Evolutionary conservation across 1,284 basidiomycete species (phyloP), one percentile per base, ranked within the genome.

Genomic region (Athelia sp.): DNA sequence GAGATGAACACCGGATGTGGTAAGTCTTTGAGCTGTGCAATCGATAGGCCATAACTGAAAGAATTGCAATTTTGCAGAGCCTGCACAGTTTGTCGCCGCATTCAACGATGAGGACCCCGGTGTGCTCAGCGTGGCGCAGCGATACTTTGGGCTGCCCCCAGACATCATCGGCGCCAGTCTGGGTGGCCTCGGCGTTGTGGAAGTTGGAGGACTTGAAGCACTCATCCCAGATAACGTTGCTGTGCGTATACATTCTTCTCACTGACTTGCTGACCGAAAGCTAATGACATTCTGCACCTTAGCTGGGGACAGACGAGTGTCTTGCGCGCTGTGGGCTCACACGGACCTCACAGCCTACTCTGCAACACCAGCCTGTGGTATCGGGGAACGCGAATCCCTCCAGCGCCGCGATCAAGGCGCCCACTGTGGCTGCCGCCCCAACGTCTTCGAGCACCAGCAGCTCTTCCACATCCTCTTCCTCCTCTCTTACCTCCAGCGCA

Each of bases 51-150:
- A 29, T 29, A 29, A 13, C 26, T 29, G 26, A 29, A 29, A 4
- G n/a, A n/a, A n/a, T n/a, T n/a, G n/a, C 26, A 29, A 29, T 6
- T 17, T 21, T n/a, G n/a, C 15, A 58, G 56, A 54, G 4, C 53
- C 56, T 10, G 48, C 46, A 2, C 13, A 50, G 14, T 58, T 56
- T 45, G 46, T 58, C 38, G 61, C 66, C 10, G 63, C 56, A 3
- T 62, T 70, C 50, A 67, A 63, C 57, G 54, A 60, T 50, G 65
- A 68, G 40, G 68, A 69, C 45, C 67, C 67, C 8, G 67, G 67
- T 21, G 60, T 53, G 3, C 22, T 54, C 10, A 54, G 54, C 13
- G 53, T 62, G 23, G 65, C 64, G 0, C 67, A 70, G 52, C 58
- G 65, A 43, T 63, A 66, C 68, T 62, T 69, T 49, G 68, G 67